These are phyloP conservation scores for Plasmodium inui DNA, from an alignment of 169 alveolate species.

Conservation along the genomic window DNA sequence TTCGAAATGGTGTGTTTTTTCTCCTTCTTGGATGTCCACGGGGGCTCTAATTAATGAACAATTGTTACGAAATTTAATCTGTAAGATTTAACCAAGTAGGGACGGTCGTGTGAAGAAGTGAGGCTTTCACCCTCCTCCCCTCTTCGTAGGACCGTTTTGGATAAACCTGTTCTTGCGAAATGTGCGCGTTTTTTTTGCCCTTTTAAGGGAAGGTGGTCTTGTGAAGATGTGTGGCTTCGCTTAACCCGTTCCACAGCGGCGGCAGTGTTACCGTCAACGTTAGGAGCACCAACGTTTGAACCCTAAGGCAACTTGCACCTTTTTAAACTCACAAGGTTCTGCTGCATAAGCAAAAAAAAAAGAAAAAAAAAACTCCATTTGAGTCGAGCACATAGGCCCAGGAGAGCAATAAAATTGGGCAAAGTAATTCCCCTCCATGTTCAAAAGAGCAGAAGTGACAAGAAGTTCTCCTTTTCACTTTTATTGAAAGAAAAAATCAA, in stretches of 20 bases:
- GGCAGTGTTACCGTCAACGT: not conserved
- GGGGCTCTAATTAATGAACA: not conserved
- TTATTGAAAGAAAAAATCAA: not conserved
- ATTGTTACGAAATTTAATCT: not conserved
- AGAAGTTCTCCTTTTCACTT: not conserved
- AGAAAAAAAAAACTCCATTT: not conserved
- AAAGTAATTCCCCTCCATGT: not conserved
- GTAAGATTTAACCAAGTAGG: not conserved
- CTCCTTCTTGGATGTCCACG: not conserved
- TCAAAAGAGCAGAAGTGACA: not conserved
- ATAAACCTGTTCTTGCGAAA: not conserved
- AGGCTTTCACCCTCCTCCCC: not conserved
- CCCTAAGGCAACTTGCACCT: not conserved
- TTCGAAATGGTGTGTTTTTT: not conserved
- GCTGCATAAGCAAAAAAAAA: not conserved
- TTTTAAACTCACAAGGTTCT: not conserved
- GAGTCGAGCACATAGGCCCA: not conserved
- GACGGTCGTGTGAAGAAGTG: not conserved
- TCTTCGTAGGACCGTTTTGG: not conserved
- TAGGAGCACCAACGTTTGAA: not conserved
- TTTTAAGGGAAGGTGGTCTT: not conserved
- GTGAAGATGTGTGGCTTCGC: not conserved
- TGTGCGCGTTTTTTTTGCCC: not conserved
- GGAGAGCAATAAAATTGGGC: not conserved
- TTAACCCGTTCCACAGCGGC: not conserved